A percentile compares a stretch with the other conserved stretches of the same genome.
These are phyloP conservation scores for Penicilliopsis zonata DNA, from an alignment of 495 filamentous ascomycete species.

Conservation along the genomic window DNA sequence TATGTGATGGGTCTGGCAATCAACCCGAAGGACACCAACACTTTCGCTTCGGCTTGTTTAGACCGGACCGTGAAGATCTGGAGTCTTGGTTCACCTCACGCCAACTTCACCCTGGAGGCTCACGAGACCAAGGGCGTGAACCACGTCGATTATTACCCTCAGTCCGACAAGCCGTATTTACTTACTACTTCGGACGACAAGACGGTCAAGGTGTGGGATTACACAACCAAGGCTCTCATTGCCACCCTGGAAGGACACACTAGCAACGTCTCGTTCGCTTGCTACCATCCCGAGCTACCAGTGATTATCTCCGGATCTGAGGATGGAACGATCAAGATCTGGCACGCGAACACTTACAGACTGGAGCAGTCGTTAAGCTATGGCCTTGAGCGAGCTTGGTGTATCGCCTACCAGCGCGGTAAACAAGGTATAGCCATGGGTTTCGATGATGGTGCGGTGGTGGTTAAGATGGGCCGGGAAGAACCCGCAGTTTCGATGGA, in stretches of 20 bases:
- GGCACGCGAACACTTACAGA: constrained; percentile 95
- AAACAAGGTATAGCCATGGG: constrained; percentile 90
- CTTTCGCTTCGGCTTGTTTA: constrained; percentile 92
- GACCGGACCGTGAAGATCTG: constrained; percentile 98
- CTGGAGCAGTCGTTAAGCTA: constrained; percentile 94
- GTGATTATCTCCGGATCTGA: constrained; percentile 99
- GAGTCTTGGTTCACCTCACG: constrained; percentile 79
- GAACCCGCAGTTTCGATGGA: constrained; percentile 98
- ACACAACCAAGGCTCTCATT: constrained; percentile 94
- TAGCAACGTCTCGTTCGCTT: constrained; percentile 97
- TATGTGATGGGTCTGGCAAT: constrained; percentile 99
- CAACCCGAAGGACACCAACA: constrained; percentile 98
- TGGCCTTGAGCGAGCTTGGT: constrained; percentile 92
- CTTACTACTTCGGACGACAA: constrained; percentile 93
- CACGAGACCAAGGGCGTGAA: constrained; percentile 98
- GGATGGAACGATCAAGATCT: constrained; percentile 95
- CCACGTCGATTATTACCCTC: constrained; percentile 94
- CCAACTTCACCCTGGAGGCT: constrained; percentile 92
- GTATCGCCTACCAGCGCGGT: constrained; percentile 86
- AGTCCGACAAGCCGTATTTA: constrained; percentile 92
- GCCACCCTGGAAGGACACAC: constrained; percentile 95
- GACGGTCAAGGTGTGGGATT: constrained; percentile 96
- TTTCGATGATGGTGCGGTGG: constrained; percentile 96
- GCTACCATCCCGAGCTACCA: constrained; percentile 93
- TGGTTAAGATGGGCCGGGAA: constrained; percentile 94